Base-by-base conservation (phyloP, 441 rosid species). In the Erysimum cheiri region DNA sequence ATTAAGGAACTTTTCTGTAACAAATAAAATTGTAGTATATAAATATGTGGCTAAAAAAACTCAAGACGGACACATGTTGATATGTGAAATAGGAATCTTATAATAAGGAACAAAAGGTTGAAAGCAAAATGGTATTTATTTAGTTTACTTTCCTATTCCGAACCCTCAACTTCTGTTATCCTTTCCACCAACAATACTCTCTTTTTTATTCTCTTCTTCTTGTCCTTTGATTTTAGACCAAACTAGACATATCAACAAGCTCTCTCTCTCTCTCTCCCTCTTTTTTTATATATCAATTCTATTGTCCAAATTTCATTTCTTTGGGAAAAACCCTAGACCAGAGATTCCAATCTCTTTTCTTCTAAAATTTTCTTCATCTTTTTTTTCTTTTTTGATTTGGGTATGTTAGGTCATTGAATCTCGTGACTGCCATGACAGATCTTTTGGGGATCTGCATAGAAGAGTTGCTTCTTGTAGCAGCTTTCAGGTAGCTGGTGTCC, bases 401-500 rank as follows among this genome's bases (percentile, higher is more conserved):
- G 43, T 49, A 26, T 33, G 9, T 73, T 39, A 74, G 75, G 56
- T 71, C 66, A 76, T 81, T 85, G 76, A 82, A 76, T 83, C 67
- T 73, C 67, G 57, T 66, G 79, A 75, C 72, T 80, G 82, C 75
- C 75, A 85, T 82, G 82, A 67, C 84, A 77, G 85, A 58, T 33
- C 53, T 77, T 83, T 77, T 84, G 55, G 85, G 89, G 85, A 84
- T 85, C 85, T 67, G 87, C 69, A 74, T 61, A 71, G 67, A 64
- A 5, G 60, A 61, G 76, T 57, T 57, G 64, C 77, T 75, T 73
- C 71, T 53, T 77, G 67, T 44, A 74, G 70, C 84, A 83, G 85
- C 73, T 78, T 75, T 78, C 77, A 81, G 83, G 74, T 66, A 77
- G 73, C 71, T 78, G n/a, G 78, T 47, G 67, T 68, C 78, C 74